Percentiles rank a stretch among this genome's conserved stretches.
These are phyloP conservation scores for Xerocomellus intermedius DNA, from an alignment of 768 basidiomycete species.

Conservation along the genomic window DNA sequence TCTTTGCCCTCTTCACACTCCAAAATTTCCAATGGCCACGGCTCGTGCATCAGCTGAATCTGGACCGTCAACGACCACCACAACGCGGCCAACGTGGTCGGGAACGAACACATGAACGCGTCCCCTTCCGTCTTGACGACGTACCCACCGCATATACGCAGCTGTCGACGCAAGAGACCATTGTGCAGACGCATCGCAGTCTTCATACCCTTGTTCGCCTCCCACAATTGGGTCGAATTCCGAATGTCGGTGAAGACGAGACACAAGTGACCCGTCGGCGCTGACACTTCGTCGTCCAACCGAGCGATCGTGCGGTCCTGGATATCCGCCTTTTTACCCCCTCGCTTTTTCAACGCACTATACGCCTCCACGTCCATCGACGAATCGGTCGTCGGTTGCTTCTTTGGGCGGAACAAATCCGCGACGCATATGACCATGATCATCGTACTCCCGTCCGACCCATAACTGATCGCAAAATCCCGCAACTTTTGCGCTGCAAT, in stretches of 20 bases:
- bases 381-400: conserved; percentile 36
- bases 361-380: conserved; percentile 40
- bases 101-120: conserved; percentile 98
- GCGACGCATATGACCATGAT: conserved; percentile 93
- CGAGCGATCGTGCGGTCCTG: conserved; percentile 58
- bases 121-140: conserved; percentile 99
- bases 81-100: conserved; percentile 78
- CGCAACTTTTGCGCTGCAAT: conserved; percentile 95
- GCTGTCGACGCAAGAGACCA: conserved; percentile 74
- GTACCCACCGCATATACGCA: conserved; percentile 92
- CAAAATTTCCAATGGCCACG: conserved; percentile 92
- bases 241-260: conserved; percentile 98
- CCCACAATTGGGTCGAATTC: conserved; percentile 97
- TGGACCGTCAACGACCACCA: conserved; percentile 92
- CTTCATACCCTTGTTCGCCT: conserved; percentile 92
- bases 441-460: conserved; percentile 91
- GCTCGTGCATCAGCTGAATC: conserved; percentile 70
- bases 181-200: conserved; percentile 93
- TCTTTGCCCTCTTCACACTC: conserved; percentile 90
- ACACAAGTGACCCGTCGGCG: conserved; percentile 85
- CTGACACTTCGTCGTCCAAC: conserved; percentile 73
- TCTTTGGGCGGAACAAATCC: conserved; percentile 66
- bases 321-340: conserved; percentile 47
- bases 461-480: conserved; percentile 96
- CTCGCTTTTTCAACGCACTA: conserved; percentile 30